A percentile compares a stretch with the other conserved stretches of the same genome.
Conservation (phyloP, 2,329 filamentous ascomycete genomes). For the Colletotrichum gloeosporioides region DNA sequence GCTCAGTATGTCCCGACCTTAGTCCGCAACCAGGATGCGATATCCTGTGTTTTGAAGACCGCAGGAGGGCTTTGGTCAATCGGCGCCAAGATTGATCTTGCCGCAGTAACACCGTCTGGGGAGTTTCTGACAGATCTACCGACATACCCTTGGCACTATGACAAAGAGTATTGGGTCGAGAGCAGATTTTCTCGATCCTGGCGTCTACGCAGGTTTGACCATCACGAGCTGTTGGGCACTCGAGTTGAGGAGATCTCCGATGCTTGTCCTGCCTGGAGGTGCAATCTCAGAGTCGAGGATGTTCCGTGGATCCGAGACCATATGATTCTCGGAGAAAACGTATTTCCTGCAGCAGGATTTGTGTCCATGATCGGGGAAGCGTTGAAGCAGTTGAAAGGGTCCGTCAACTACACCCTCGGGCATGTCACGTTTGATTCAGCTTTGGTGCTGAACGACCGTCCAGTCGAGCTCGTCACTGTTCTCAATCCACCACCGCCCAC, state of each 20-base stretch:
- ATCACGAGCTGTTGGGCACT: slow-evolving; percentile 15
- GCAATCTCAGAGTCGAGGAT: slow-evolving; percentile 10
- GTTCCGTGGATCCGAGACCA: slow-evolving; percentile 8
- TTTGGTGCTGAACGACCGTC: slow-evolving; percentile 31
- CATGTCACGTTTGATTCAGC: slow-evolving; percentile 34
- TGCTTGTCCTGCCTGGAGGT: slow-evolving; percentile 8
- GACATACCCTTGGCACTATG: slow-evolving; percentile 7
- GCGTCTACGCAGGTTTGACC: background rate
- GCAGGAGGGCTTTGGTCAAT: slow-evolving; percentile 17
- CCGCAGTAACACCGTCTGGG: background rate
- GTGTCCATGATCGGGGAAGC: slow-evolving; percentile 16
- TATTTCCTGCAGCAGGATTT: slow-evolving; percentile 9
- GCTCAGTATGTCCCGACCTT: background rate
- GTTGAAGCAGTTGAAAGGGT: background rate
- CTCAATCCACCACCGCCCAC: slow-evolving; percentile 30
- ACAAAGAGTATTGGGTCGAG: slow-evolving; percentile 8
- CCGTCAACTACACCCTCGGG: slow-evolving; percentile 29
- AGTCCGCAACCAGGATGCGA: background rate
- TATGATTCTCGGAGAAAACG: background rate
- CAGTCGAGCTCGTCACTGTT: slow-evolving; percentile 36
- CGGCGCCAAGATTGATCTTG: background rate
- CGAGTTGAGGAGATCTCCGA: slow-evolving; percentile 5
- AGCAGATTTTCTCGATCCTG: background rate
- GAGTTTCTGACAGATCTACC: slow-evolving; percentile 3
- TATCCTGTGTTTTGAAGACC: slow-evolving; percentile 1